These are phyloP conservation scores for Beauveria sp. DNA, from an alignment of 2,329 filamentous ascomycete genomes.

Conservation along the genomic window DNA sequence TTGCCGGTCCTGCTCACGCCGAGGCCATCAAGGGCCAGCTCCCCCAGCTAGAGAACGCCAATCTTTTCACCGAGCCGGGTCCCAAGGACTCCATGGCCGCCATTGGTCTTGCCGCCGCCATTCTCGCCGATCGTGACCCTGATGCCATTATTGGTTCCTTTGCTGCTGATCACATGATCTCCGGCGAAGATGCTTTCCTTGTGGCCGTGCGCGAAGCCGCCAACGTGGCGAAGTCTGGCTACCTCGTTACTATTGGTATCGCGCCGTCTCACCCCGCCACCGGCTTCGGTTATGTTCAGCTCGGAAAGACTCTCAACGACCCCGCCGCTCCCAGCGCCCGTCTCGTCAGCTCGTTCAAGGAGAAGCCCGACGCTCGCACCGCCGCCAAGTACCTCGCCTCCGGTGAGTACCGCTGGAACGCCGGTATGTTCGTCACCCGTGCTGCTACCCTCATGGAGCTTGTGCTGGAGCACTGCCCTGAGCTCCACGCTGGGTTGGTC, in stretches of 20 bases:
- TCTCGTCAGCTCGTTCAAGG: constrained; percentile 20
- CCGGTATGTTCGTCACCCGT: constrained; percentile 22
- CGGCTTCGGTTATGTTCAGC: constrained; percentile 21
- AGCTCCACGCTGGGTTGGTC: constrained; percentile 16
- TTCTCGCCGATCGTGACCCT: constrained; percentile 18
- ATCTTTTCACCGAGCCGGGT: constrained; percentile 21
- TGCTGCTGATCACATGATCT: constrained; percentile 22
- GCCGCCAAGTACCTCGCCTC: constrained; percentile 21
- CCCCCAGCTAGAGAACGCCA: constrained; percentile 17
- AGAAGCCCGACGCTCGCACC: constrained; percentile 21
- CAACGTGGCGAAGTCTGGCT: constrained; percentile 20
- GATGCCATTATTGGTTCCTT: constrained; percentile 21
- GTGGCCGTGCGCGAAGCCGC: constrained; percentile 20
- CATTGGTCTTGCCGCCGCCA: constrained; percentile 20
- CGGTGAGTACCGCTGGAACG: constrained; percentile 22
- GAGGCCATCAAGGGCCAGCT: constrained; percentile 19
- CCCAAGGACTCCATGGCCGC: constrained; percentile 22
- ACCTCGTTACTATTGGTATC: constrained; percentile 21
- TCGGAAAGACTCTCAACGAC: constrained; percentile 18
- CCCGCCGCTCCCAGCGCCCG: constrained; percentile 17
- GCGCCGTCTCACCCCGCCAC: constrained; percentile 21
- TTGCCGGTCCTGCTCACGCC: constrained; percentile 19
- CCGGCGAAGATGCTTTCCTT: constrained; percentile 21
- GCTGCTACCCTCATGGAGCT: constrained; percentile 20
- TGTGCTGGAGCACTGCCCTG: constrained; percentile 19